Conservation (phyloP, 1,284 basidiomycete species). For the Afroboletus lepidellus region DNA sequence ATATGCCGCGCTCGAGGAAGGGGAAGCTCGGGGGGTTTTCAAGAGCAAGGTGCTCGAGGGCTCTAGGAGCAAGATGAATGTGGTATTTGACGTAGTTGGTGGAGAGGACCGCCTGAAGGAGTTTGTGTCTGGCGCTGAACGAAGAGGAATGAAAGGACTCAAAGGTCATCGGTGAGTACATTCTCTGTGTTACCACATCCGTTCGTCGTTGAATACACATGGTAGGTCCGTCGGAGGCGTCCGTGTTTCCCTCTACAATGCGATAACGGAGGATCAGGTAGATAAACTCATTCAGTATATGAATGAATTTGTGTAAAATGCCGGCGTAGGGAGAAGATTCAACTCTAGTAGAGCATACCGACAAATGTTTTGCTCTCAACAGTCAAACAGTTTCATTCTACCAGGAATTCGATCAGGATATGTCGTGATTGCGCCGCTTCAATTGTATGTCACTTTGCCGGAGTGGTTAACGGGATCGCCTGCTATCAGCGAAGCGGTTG, state of each 20-base stretch:
- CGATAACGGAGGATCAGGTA: constrained; percentile 77
- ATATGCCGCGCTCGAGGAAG: constrained; percentile 70
- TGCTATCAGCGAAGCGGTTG: constrained; percentile 75
- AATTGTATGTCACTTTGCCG: constrained; percentile 70
- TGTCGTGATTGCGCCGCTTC: background rate
- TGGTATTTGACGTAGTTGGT: constrained; percentile 77
- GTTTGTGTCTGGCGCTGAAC: constrained; percentile 80
- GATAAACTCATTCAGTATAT: constrained; percentile 65
- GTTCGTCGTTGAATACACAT: constrained; percentile 1
- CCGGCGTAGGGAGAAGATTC: constrained; percentile 6
- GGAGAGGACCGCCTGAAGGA: constrained; percentile 66
- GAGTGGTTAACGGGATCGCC: constrained; percentile 92
- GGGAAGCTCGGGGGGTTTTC: constrained; percentile 68
- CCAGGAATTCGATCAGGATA: background rate
- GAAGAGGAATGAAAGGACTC: constrained; percentile 76
- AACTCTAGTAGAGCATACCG: constrained; percentile 6
- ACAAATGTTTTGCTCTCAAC: background rate
- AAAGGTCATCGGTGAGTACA: constrained; percentile 89
- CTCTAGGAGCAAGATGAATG: constrained; percentile 91
- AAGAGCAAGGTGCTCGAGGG: constrained; percentile 67
- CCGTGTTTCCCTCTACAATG: constrained; percentile 93
- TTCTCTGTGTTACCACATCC: constrained; percentile 7
- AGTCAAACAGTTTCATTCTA: background rate
- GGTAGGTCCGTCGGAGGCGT: constrained; percentile 75
- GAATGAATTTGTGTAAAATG: constrained; percentile 45